Conservation (phyloP, 495 filamentous ascomycete genomes). For the Choiromyces venosus region DNA sequence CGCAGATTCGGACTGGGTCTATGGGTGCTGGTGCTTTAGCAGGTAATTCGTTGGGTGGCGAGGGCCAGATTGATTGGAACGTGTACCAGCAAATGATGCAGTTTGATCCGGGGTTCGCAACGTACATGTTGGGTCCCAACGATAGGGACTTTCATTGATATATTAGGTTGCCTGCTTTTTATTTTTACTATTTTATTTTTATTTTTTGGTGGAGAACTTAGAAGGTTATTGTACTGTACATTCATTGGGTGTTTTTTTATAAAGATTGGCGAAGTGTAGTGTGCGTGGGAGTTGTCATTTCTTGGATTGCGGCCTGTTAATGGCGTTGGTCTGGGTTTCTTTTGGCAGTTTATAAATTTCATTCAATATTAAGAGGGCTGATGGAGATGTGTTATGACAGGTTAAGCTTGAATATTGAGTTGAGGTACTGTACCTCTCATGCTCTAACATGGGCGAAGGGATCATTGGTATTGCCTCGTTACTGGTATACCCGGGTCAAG, state of each 20-base stretch:
- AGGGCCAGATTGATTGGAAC: constrained; percentile 38
- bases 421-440: neutral
- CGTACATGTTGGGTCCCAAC: constrained; percentile 31
- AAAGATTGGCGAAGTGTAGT: neutral
- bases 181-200: neutral
- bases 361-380: neutral
- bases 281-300: neutral
- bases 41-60: neutral
- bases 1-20: constrained; percentile 4
- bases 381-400: neutral
- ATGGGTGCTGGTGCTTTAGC: neutral
- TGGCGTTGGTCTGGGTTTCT: neutral
- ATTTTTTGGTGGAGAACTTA: neutral
- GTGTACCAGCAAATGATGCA: constrained; percentile 38
- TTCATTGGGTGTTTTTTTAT: neutral
- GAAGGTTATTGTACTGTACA: neutral
- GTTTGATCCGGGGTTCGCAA: constrained; percentile 32
- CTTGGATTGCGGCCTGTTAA: neutral
- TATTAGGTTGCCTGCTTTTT: neutral
- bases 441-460: neutral
- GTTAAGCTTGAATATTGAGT: neutral
- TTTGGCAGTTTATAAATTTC: neutral
- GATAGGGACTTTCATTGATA: constrained; percentile 14
- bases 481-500: neutral
- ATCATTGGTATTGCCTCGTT: neutral